Conservation (phyloP, 148 eudicot genomes). For the Persicaria maculosa region DNA sequence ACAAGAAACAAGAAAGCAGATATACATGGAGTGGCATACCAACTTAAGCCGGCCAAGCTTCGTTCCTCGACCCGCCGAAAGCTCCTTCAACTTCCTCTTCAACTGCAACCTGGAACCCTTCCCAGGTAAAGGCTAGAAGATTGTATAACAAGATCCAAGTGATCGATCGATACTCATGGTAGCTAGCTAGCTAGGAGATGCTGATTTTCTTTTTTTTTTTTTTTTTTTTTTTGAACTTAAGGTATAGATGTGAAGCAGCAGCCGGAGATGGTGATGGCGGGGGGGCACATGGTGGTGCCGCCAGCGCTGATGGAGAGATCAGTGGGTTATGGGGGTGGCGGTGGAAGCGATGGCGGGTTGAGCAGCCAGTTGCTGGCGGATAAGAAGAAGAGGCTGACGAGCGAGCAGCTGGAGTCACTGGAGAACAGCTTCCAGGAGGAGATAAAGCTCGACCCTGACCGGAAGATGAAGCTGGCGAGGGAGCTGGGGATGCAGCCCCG, state of each 20-base stretch:
- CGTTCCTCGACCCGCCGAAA: slow-evolving; percentile 34
- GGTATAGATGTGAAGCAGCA: slow-evolving; percentile 42
- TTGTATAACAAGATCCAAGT: no score
- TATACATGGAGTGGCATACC: slow-evolving; percentile 46
- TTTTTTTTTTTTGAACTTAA: not conserved
- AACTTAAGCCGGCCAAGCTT: slow-evolving; percentile 26
- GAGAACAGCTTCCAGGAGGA: slow-evolving; percentile 20
- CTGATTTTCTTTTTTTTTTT: not conserved
- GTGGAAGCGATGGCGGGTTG: slow-evolving; percentile 5
- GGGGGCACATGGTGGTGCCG: slow-evolving; percentile 17
- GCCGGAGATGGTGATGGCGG: slow-evolving; percentile 18
- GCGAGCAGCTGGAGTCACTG: slow-evolving; percentile 13
- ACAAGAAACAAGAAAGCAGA: not conserved
- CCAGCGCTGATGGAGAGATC: slow-evolving; percentile 22
- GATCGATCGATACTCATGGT: no score
- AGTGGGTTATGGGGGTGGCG: slow-evolving; percentile 1
- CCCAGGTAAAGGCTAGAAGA: slow-evolving; percentile 21
- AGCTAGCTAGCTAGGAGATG: no score
- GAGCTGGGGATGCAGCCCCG: slow-evolving; percentile 18
- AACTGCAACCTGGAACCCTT: slow-evolving; percentile 40
- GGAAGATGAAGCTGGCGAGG: slow-evolving; percentile 18
- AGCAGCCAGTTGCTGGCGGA: slow-evolving; percentile 19
- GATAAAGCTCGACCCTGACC: slow-evolving; percentile 20
- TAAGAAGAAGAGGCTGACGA: slow-evolving; percentile 17
- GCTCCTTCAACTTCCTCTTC: slow-evolving; percentile 42